Conservation (phyloP, 2,329 filamentous ascomycete species). For the Curvularia sp. region DNA sequence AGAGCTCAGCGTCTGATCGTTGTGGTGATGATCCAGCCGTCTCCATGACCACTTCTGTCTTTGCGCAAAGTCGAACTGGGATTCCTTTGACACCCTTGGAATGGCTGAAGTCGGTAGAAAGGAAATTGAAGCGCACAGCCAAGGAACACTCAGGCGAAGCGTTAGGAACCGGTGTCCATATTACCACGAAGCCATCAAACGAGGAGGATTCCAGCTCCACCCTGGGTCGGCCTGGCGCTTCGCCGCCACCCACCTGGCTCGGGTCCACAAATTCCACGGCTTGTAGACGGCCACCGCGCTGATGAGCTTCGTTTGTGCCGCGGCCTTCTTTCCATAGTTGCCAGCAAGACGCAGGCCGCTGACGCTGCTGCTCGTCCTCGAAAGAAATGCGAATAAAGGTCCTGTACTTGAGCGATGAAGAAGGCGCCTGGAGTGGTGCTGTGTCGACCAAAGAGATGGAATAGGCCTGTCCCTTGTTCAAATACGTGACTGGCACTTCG, state of each 20-base stretch:
- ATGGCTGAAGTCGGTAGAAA: slow-evolving; percentile 98
- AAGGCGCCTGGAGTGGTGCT: slow-evolving; percentile 61
- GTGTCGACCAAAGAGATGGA: slow-evolving; percentile 85
- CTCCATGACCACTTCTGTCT: slow-evolving; percentile 73
- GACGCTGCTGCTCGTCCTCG: slow-evolving; percentile 91
- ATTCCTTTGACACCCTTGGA: slow-evolving; percentile 99
- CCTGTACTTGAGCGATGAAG: slow-evolving; percentile 74
- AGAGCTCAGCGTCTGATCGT: slow-evolving; percentile 69
- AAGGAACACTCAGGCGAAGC: slow-evolving; percentile 79
- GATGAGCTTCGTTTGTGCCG: slow-evolving; percentile 94
- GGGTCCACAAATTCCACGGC: slow-evolving; percentile 91
- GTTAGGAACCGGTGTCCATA: slow-evolving; percentile 77
- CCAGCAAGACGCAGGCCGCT: slow-evolving; percentile 83
- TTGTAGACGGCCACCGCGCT: slow-evolving; percentile 88
- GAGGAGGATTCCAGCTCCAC: slow-evolving; percentile 68
- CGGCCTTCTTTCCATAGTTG: slow-evolving; percentile 95
- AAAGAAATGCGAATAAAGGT: slow-evolving; percentile 96
- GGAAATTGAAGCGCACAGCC: slow-evolving; percentile 94
- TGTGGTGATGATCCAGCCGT: slow-evolving; percentile 57
- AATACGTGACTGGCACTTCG: slow-evolving; percentile 95
- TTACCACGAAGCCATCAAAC: slow-evolving; percentile 92
- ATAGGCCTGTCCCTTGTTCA: slow-evolving; percentile 97
- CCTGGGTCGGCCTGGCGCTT: slow-evolving; percentile 55
- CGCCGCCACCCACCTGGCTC: slow-evolving; percentile 61
- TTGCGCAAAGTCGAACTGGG: slow-evolving; percentile 88